Conservation (phyloP, 352 stramenopile genomes). For the Globisporangium polare region DNA sequence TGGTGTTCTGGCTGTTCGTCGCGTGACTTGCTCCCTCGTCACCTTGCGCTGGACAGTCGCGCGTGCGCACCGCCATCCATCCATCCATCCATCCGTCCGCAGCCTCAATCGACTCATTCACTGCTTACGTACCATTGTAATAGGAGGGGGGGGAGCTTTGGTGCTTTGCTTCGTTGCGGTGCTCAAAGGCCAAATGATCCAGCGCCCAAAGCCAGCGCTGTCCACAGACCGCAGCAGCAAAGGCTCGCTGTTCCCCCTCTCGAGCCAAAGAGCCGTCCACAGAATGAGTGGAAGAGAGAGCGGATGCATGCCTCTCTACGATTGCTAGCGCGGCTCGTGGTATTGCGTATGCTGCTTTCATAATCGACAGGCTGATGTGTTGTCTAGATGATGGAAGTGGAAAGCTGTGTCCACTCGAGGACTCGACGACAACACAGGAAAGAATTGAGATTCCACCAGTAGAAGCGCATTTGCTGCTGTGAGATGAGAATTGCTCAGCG, state of each 20-base stretch:
- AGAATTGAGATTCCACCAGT: too few species aligned
- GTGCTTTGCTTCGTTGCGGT: slow-evolving; percentile 16
- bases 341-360: too few species aligned
- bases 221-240: background rate
- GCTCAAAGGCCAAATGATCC: slow-evolving; percentile 22
- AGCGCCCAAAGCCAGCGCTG: background rate
- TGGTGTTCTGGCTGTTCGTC: background rate
- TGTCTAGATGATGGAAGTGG: too few species aligned
- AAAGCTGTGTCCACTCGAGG: too few species aligned
- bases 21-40: background rate
- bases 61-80: background rate
- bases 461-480: too few species aligned
- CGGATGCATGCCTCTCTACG: too few species aligned
- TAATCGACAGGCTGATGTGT: too few species aligned
- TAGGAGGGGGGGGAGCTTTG: slow-evolving; percentile 9
- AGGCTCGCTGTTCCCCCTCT: background rate
- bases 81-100: background rate
- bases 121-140: slow-evolving; percentile 16
- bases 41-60: background rate
- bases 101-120: background rate
- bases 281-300: slow-evolving; percentile 20
- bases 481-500: too few species aligned
- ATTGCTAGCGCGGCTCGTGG: too few species aligned
- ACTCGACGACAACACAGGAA: too few species aligned
- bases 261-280: slow-evolving; percentile 1